A percentile compares a stretch with the other conserved stretches of the same genome.
phyloP scores from a whole-genome alignment of 2,329 filamentous ascomycete genomes.

The Hirsutella minnesotensis region DNA sequence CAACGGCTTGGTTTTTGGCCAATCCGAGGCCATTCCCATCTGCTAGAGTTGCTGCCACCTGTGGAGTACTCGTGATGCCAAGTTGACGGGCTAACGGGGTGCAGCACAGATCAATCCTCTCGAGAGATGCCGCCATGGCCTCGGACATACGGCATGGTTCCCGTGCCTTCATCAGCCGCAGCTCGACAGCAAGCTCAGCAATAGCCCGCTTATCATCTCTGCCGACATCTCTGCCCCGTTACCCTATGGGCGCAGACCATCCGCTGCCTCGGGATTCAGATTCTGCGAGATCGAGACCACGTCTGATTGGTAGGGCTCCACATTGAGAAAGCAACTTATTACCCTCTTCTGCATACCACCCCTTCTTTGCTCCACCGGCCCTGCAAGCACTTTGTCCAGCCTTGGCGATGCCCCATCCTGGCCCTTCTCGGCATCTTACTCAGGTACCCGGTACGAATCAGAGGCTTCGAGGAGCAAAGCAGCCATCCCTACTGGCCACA shows the following conservation, averaged over 20 bases:
- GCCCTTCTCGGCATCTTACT: background rate
- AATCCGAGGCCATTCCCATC: no score
- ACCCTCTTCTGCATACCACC: background rate
- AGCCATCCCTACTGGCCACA: background rate
- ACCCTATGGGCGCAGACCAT: background rate
- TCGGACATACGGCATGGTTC: no score
- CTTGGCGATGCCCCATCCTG: background rate
- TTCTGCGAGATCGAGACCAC: slow-evolving; percentile 1
- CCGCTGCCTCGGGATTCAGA: background rate
- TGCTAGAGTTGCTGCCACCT: no score
- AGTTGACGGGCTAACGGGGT: no score
- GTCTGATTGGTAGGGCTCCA: background rate
- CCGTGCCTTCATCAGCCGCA: no score
- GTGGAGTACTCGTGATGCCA: no score
- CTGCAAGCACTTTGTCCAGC: background rate
- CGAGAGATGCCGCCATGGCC: no score
- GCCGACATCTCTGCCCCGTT: background rate
- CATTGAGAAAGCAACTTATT: background rate
- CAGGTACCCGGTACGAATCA: no score
- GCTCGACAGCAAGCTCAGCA: no score
- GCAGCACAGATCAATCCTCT: no score
- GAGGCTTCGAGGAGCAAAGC: background rate
- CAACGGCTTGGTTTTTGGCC: no score
- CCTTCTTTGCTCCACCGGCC: no score
- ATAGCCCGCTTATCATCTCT: background rate